Evolutionary conservation across 495 filamentous ascomycete genomes (phyloP).

Genomic region (Chaetomium fimeti): DNA sequence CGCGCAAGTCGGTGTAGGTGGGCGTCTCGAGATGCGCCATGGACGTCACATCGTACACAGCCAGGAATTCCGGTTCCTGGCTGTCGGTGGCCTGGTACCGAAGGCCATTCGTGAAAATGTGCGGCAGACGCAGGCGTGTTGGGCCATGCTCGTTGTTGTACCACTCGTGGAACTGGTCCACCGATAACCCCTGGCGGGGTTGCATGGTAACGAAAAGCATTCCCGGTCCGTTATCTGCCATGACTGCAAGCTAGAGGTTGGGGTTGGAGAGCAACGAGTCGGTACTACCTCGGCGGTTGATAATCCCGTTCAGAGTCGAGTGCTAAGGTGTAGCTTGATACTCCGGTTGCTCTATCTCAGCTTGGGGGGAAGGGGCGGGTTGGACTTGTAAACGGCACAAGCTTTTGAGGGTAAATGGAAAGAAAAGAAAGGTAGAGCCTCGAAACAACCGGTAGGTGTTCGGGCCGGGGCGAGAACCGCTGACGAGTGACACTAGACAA

Average conservation of each 20-base stretch:
- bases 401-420: neutral
- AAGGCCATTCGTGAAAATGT: conserved; percentile 70
- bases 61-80: conserved; percentile 65
- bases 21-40: conserved; percentile 64
- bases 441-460: neutral
- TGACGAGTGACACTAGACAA: neutral
- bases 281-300: neutral
- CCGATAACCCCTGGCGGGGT: conserved; percentile 59
- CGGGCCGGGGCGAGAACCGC: neutral
- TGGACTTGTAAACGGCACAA: too few relatives aligned
- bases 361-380: too few relatives aligned
- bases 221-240: conserved; percentile 45
- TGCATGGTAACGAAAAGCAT: conserved; percentile 81
- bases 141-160: conserved; percentile 89
- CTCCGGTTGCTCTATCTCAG: neutral
- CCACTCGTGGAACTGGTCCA: conserved; percentile 80
- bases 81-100: conserved; percentile 69
- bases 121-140: conserved; percentile 65
- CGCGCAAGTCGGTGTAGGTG: conserved; percentile 66
- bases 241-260: neutral
- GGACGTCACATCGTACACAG: conserved; percentile 75
- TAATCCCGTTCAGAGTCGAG: neutral
- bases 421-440: neutral
- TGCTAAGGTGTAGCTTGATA: neutral
- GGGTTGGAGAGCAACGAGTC: neutral